Evolutionary conservation across 2,329 filamentous ascomycete genomes (phyloP), one percentile per base, ranked within the genome.

Genomic region (Pseudogymnoascus sp.): DNA sequence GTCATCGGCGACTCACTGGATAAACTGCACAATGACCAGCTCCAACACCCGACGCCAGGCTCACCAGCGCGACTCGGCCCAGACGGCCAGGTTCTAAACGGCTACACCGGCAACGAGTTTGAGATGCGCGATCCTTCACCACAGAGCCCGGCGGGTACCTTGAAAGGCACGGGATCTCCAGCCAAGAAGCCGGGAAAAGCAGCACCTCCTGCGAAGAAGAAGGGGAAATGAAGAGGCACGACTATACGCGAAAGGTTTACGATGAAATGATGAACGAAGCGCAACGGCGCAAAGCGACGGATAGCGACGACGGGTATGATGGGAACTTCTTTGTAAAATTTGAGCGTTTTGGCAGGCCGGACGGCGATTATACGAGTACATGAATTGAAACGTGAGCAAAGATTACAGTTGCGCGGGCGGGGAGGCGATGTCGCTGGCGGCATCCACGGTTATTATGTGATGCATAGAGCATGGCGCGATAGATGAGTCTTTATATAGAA

Each of bases 1-100:
- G 82, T 97, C n/a, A 86, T 95, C 2, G 93, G 91, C 59, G 88
- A 90, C 65, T 85, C 90, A 1, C 80, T 97, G 37, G 91, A 97
- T 75, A 89, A 87, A 73, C 79, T 97, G 67, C 93, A 97, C 73
- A 83, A 86, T 60, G 90, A 96, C 71, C 92, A 97, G 76, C 77
- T 87, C 61, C 77, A 79, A 59, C 82, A 84, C 62, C 92, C 91
- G 1, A 77, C 76, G 7, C 79, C 82, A 42, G 85, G 85, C 1
- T 73, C 73, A 12, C 85, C 85, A 0, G 81, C 80, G 16, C 71
- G 68, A 5, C 60, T 76, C 5, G 70, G 50, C 28, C 28, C n/a
- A 5, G 50, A 56, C 3, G 50, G 50, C 10, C 50, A 56, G 28
- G 50, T 56, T 6, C 28, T 56, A 11, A 56, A 56, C 11, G 50